phyloP scores from a whole-genome alignment of 176 grass and related monocot species.

The Hordeum marinum region DNA sequence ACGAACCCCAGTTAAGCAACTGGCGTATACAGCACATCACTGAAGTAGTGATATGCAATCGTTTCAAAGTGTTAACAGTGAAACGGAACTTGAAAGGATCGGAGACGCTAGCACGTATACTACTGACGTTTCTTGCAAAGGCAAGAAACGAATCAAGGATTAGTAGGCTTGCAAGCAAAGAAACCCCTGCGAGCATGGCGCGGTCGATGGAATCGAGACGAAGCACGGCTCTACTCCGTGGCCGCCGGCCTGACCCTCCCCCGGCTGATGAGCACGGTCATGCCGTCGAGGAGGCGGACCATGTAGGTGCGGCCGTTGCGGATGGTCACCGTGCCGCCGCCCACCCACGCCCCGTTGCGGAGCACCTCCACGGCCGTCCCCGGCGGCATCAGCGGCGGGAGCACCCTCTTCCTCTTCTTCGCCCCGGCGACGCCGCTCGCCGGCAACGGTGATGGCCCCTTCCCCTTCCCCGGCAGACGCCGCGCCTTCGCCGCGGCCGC shows the following conservation, averaged over 20 bases:
- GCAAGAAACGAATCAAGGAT: neutral
- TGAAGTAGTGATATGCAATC: no score
- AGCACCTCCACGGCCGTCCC: constrained; percentile 22
- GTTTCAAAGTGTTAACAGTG: neutral
- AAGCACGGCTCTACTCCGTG: neutral
- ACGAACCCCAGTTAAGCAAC: neutral
- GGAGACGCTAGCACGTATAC: neutral
- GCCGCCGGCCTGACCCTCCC: constrained; percentile 7
- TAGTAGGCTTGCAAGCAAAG: neutral
- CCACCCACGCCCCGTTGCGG: neutral
- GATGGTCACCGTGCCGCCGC: constrained; percentile 13
- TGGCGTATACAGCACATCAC: neutral
- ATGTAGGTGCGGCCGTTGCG: constrained; percentile 26
- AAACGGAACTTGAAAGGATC: neutral
- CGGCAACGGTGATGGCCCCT: neutral
- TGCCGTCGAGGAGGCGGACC: constrained; percentile 7
- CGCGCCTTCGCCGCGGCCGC: neutral
- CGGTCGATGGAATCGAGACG: neutral
- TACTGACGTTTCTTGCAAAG: neutral
- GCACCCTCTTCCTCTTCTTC: neutral
- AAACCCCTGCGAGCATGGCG: neutral
- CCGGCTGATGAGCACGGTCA: neutral
- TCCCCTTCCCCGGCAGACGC: neutral
- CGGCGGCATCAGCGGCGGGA: neutral
- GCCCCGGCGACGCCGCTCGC: neutral